A percentile compares a stretch with the other conserved stretches of the same genome.
These are phyloP conservation scores for Amanita subjunquillea DNA, from an alignment of 768 basidiomycete genomes.

Conservation along the genomic window DNA sequence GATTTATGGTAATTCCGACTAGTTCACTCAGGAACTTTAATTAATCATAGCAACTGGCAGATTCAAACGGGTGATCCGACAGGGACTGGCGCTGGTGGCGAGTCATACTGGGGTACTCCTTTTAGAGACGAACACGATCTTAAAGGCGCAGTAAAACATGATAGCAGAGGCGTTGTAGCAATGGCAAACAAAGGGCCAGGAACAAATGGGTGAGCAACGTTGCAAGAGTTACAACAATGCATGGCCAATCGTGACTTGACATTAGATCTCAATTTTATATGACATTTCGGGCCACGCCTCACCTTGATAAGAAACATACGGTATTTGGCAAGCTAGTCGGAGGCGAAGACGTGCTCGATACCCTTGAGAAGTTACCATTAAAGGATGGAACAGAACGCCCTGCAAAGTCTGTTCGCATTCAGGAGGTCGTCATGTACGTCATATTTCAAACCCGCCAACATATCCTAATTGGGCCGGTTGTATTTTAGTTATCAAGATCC, in stretches of 20 bases:
- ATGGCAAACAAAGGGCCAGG: constrained; percentile 95
- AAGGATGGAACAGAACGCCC: constrained; percentile 86
- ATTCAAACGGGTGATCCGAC: constrained; percentile 98
- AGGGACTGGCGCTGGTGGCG: constrained; percentile 88
- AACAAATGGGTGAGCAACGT: constrained; percentile 62
- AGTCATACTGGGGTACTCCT: constrained; percentile 90
- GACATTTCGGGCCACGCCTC: constrained; percentile 73
- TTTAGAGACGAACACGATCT: constrained; percentile 92
- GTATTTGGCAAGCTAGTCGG: constrained; percentile 98
- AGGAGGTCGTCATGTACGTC: constrained; percentile 76
- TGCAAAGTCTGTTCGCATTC: constrained; percentile 75
- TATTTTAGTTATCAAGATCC: constrained; percentile 78
- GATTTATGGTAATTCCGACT: constrained; percentile 71
- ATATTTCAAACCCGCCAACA: background rate
- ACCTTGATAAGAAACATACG: constrained; percentile 90
- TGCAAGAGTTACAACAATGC: background rate
- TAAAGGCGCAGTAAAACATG: constrained; percentile 83
- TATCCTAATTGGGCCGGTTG: background rate
- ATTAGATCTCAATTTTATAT: constrained; percentile 86
- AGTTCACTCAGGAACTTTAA: constrained; percentile 4
- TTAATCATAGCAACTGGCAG: constrained; percentile 23
- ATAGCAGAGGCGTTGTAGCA: constrained; percentile 72
- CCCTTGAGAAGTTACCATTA: constrained; percentile 70
- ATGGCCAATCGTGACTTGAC: constrained; percentile 3
- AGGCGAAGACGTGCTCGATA: constrained; percentile 82